phyloP scores from a whole-genome alignment of 2,329 filamentous ascomycete genomes.

The Stagonosporopsis rhizophila region DNA sequence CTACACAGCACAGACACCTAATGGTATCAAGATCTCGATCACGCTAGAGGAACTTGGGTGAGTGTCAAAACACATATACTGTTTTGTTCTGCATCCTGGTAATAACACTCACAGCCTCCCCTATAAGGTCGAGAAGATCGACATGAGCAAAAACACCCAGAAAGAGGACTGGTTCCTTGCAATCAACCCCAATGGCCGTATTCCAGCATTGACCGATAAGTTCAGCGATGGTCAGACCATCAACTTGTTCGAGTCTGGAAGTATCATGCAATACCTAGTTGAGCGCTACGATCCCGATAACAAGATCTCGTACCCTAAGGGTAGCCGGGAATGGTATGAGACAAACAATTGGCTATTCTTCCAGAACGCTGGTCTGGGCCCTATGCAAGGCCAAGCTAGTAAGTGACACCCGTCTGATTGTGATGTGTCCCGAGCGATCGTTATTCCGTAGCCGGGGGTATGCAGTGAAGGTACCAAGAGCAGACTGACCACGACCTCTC shows the following conservation, averaged over 20 bases:
- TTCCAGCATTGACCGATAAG: conserved; percentile 82
- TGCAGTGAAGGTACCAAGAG: no score
- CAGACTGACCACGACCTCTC: not conserved
- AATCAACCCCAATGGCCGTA: conserved; percentile 93
- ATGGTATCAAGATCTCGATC: conserved; percentile 90
- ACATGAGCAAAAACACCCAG: conserved; percentile 77
- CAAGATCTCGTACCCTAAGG: conserved; percentile 80
- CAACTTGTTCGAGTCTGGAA: conserved; percentile 80
- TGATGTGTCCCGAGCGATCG: not conserved
- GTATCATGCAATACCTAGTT: conserved; percentile 83
- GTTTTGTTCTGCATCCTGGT: not conserved
- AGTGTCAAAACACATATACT: conserved; percentile 5
- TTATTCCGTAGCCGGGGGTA: not conserved
- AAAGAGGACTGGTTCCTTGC: conserved; percentile 88
- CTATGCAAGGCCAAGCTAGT: conserved; percentile 78
- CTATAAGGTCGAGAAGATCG: conserved; percentile 77
- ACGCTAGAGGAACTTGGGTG: conserved; percentile 80
- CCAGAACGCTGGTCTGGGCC: conserved; percentile 81
- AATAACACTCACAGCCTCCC: conserved; percentile 56
- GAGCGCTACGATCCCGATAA: conserved; percentile 82
- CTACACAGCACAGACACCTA: conserved; percentile 84
- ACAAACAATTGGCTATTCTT: conserved; percentile 73
- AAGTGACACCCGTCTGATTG: conserved; percentile 17
- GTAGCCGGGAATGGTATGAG: conserved; percentile 78
- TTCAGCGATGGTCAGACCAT: conserved; percentile 76